phyloP scores from a whole-genome alignment of 2,329 filamentous ascomycete species.

The Aspergillus pseudoterreus region DNA sequence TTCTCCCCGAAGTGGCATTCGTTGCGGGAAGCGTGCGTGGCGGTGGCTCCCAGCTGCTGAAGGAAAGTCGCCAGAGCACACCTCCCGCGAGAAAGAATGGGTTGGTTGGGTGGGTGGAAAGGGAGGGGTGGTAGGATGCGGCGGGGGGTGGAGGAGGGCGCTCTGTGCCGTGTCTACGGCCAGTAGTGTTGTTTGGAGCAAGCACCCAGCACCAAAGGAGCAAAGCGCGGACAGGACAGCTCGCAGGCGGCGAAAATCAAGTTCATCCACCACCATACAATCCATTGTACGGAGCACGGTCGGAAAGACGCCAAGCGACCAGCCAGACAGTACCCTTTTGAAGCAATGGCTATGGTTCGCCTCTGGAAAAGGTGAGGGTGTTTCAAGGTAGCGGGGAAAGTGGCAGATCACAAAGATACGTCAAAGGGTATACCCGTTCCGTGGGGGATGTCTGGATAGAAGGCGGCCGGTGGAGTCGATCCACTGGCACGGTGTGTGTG shows the following conservation, averaged over 20 bases:
- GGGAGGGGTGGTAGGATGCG: not conserved
- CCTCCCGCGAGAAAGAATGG: not conserved
- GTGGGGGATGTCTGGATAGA: conserved; percentile 13
- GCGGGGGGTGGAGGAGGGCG: conserved; percentile 5
- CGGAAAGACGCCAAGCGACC: conserved; percentile 23
- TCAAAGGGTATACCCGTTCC: conserved; percentile 32
- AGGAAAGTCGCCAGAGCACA: not conserved
- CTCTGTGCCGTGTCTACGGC: conserved; percentile 19
- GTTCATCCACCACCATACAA: not conserved
- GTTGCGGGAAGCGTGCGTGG: not conserved
- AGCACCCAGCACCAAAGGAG: conserved; percentile 12
- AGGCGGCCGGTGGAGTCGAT: conserved; percentile 8
- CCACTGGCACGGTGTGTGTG: conserved; percentile 9
- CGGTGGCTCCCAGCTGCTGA: not conserved
- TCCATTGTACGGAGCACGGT: conserved; percentile 4
- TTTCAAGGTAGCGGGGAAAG: conserved; percentile 34
- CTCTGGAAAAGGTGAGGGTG: conserved; percentile 20
- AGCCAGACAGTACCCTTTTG: conserved; percentile 13
- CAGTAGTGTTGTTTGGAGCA: conserved; percentile 10
- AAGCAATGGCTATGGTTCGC: conserved; percentile 30
- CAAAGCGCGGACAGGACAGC: conserved; percentile 23
- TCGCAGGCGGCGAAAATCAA: conserved; percentile 2
- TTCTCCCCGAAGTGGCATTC: not conserved
- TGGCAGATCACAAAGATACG: conserved; percentile 27
- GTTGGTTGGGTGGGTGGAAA: conserved; percentile 1